A percentile compares a stretch with the other conserved stretches of the same genome.
phyloP scores from a whole-genome alignment of 2,329 filamentous ascomycete species.

The Coleophoma eucalyptorum region DNA sequence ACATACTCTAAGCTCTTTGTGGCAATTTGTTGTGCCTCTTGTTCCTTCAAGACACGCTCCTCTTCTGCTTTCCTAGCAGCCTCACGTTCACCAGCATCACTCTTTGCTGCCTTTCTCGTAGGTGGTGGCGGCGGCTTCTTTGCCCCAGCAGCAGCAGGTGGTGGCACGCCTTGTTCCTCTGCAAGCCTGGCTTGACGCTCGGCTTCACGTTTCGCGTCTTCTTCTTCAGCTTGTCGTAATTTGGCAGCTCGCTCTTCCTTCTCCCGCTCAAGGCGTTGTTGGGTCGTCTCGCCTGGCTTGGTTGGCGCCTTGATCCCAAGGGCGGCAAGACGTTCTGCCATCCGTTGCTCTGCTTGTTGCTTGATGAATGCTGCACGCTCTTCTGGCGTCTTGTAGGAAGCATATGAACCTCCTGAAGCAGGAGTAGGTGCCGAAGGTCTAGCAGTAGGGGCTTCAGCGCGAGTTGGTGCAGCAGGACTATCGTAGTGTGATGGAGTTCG shows the following conservation, averaged over 20 bases:
- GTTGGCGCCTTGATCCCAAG: constrained; percentile 82
- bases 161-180: constrained; percentile 27
- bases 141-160: constrained; percentile 34
- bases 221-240: constrained; percentile 84
- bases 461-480: constrained; percentile 29
- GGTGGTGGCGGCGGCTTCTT: constrained; percentile 78
- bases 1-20: constrained; percentile 81
- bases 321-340: constrained; percentile 92
- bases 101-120: constrained; percentile 64
- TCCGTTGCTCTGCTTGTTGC: constrained; percentile 93
- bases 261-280: constrained; percentile 86
- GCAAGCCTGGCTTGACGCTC: constrained; percentile 61
- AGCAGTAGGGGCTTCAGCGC: constrained; percentile 33
- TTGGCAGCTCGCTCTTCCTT: constrained; percentile 83
- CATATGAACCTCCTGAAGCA: constrained; percentile 62
- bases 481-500: constrained; percentile 30
- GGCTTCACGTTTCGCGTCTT: constrained; percentile 83
- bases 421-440: constrained; percentile 35
- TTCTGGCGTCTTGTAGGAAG: constrained; percentile 84
- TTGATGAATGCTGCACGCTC: constrained; percentile 95
- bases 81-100: constrained; percentile 55
- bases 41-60: constrained; percentile 64
- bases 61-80: constrained; percentile 60
- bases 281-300: constrained; percentile 75
- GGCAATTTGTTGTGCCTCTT: constrained; percentile 70